Percentiles rank a stretch among this genome's conserved stretches.
Evolutionary conservation across 371 early-diverging fungal species (phyloP).

Genomic region (Rhizopus delemar): DNA sequence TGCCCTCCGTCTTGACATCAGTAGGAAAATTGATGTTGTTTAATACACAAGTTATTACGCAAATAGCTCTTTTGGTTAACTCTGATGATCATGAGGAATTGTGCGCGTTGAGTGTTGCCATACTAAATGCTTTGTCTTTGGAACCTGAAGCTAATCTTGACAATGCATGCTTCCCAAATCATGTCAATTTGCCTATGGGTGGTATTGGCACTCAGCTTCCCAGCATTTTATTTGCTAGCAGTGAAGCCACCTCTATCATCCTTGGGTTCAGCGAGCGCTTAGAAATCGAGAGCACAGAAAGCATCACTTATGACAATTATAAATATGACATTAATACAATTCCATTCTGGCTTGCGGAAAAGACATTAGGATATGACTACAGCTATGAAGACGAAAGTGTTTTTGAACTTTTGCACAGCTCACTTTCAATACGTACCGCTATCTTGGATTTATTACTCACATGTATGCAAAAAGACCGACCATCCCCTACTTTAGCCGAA

Average conservation of each 20-base stretch:
- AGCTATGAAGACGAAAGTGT: constrained; percentile 7
- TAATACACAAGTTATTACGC: constrained; percentile 64
- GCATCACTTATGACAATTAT: constrained; percentile 32
- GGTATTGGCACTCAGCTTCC: constrained; percentile 70
- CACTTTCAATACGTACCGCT: constrained; percentile 58
- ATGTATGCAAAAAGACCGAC: constrained; percentile 43
- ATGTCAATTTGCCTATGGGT: constrained; percentile 30
- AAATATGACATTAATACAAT: constrained; percentile 38
- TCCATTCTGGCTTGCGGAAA: constrained; percentile 36
- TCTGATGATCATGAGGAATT: constrained; percentile 59
- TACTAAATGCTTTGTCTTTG: constrained; percentile 63
- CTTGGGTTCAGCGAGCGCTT: constrained; percentile 75
- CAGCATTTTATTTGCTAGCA: constrained; percentile 61
- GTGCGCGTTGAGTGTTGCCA: constrained; percentile 64
- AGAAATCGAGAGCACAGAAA: constrained; percentile 54
- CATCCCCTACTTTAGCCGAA: constrained; percentile 77
- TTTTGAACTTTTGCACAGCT: not conserved
- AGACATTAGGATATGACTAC: constrained; percentile 20
- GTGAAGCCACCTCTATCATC: constrained; percentile 63
- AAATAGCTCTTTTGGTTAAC: constrained; percentile 70
- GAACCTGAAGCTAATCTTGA: constrained; percentile 16
- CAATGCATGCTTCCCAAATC: constrained; percentile 4
- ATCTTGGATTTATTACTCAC: constrained; percentile 67
- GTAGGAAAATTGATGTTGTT: constrained; percentile 77
- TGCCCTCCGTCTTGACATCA: constrained; percentile 54